phyloP scores from a whole-genome alignment of 106 monocot species.

The Chionographis japonica region DNA sequence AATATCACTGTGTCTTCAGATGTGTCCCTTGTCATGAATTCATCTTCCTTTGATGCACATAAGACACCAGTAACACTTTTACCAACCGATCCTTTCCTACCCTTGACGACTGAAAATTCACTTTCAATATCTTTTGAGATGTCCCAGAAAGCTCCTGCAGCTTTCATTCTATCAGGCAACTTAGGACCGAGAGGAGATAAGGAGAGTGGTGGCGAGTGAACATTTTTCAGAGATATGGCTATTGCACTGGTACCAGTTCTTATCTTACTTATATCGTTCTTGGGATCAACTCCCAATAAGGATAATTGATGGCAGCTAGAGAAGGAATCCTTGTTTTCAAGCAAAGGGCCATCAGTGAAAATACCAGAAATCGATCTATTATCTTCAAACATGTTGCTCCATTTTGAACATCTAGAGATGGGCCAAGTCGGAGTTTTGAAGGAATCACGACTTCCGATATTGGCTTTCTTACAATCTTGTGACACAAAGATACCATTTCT shows the following conservation, averaged over 20 bases:
- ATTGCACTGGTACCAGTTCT: constrained; percentile 8
- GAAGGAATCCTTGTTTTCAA: constrained; percentile 42
- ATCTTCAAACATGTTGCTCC: constrained; percentile 4
- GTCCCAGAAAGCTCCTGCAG: constrained; percentile 12
- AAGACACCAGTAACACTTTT: constrained; percentile 6
- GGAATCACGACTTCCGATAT: constrained; percentile 27
- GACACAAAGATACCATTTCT: constrained; percentile 10
- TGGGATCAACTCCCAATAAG: constrained; percentile 1
- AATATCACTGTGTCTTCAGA: constrained; percentile 20
- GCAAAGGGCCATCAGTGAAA: constrained; percentile 71
- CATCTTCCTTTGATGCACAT: constrained; percentile 24
- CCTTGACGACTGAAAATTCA: constrained; percentile 22
- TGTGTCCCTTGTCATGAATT: constrained; percentile 9
- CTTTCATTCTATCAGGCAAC: constrained; percentile 55
- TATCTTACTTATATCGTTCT: constrained; percentile 3
- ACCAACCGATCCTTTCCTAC: constrained; percentile 15
- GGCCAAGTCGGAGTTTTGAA: constrained; percentile 14
- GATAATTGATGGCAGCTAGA: constrained; percentile 16
- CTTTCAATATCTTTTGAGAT: constrained; percentile 29
- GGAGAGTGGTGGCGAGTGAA: constrained; percentile 61
- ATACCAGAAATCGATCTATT: constrained; percentile 14
- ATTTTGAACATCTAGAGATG: constrained; percentile 11
- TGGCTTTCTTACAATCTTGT: constrained; percentile 61
- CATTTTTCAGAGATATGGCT: constrained; percentile 33
- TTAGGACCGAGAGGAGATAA: constrained; percentile 92